Evolutionary conservation across 2,329 filamentous ascomycete species (phyloP), one percentile per base, ranked within the genome.

Genomic region (Albifimbria verrucaria): DNA sequence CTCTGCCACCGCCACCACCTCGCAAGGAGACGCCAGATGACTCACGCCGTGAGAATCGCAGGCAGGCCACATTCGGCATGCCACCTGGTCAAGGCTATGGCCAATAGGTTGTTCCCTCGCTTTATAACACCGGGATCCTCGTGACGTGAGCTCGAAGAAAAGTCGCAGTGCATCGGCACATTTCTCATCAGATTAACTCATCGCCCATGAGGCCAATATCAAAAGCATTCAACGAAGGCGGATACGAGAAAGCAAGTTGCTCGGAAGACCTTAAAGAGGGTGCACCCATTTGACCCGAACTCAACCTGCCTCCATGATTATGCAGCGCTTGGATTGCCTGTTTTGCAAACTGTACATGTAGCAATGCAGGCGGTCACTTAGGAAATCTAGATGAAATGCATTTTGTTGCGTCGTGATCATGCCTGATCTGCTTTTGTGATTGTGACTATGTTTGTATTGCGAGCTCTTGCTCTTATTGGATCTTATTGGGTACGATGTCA

Each of bases 1-100:
- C 81, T 9, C 73, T 86, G 26, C 83, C 83, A 48, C 79, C 86
- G 20, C 79, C 83, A n/a, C 83, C 80, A 36, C 78, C 78, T 36
- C 77, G 79, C 60, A 83, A 83, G 66, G 77, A 80, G 59, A 79
- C 76, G 22, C 72, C 77, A 2, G 81, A 84, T 52, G 80, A 84
- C 43, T 57, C 74, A 49, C 77, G 78, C 52, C 74, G 75, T 57
- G 78, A 82, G 55, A 76, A 68, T 55, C 74, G 80, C 55, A 73
- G 81, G 57, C 80, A 83, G 59, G 79, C 77, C 17, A 76, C 76
- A 2, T 81, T 82, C 62, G 78, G 78, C 15, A 64, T 76, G 54
- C 73, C 75, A 9, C 70, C 76, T 3, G 76, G 77, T 55, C 74
- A 62, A 56, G 66, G 59, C 65, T 73, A 71, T 43, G 68, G 66